Percentiles rank a stretch among this genome's conserved stretches.
These are phyloP conservation scores for Tricholoma bakamatsutake DNA, from an alignment of 768 basidiomycete genomes.

Conservation along the genomic window DNA sequence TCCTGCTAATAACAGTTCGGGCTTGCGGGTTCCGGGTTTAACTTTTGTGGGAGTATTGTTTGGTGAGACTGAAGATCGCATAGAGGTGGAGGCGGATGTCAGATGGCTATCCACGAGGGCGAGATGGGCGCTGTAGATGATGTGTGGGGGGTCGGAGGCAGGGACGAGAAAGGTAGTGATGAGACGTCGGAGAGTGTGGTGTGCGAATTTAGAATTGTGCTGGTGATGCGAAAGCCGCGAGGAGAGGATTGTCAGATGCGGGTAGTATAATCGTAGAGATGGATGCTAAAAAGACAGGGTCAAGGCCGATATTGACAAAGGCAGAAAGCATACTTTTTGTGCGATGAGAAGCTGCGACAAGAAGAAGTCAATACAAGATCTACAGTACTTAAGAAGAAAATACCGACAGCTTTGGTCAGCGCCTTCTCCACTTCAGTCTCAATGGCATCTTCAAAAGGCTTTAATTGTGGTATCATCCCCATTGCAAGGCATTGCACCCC, in stretches of 20 bases:
- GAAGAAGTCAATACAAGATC: not conserved
- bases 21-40: not conserved
- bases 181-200: conserved; percentile 51
- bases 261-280: conserved; percentile 53
- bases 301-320: not conserved
- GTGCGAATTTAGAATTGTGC: conserved; percentile 52
- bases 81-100: not conserved
- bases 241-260: conserved; percentile 55
- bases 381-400: not conserved
- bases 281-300: conserved; percentile 44
- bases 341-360: conserved; percentile 42
- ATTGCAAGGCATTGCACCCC: conserved; percentile 50
- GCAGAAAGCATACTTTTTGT: conserved; percentile 45
- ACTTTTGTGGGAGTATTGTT: conserved; percentile 2
- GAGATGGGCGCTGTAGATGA: conserved; percentile 51
- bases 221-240: conserved; percentile 51
- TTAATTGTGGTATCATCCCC: conserved; percentile 33
- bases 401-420: conserved; percentile 62
- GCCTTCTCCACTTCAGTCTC: conserved; percentile 63
- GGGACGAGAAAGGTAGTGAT: conserved; percentile 18
- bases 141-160: conserved; percentile 36
- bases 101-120: conserved; percentile 39
- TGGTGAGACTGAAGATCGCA: conserved; percentile 5
- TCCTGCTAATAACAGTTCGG: not conserved
- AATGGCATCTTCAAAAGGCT: conserved; percentile 44